phyloP scores from a whole-genome alignment of 2,329 filamentous ascomycete species.

The Talaromyces sp. region DNA sequence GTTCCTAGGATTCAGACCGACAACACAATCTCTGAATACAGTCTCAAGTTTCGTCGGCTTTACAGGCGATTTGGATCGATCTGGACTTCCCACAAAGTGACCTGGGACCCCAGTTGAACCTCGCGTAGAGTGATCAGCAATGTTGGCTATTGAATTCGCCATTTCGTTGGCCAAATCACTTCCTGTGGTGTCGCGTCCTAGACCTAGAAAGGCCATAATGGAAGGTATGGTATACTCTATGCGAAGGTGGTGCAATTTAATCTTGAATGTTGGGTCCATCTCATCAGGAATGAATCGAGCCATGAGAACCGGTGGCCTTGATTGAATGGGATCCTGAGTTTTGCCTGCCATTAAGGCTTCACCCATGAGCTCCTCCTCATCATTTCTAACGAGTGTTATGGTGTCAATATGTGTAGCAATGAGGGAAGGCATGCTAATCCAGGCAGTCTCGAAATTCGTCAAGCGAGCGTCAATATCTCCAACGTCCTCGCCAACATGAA shows the following conservation, averaged over 20 bases:
- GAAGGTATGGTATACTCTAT: conserved; percentile 89
- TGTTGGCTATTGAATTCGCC: conserved; percentile 75
- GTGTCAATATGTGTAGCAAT: conserved; percentile 74
- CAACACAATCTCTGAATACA: conserved; percentile 75
- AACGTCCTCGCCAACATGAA: conserved; percentile 69
- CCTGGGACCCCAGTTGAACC: conserved; percentile 6
- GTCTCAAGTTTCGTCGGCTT: conserved; percentile 61
- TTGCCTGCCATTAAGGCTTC: conserved; percentile 52
- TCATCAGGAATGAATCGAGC: conserved; percentile 90
- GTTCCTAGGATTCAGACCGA: conserved; percentile 82
- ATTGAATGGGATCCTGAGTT: conserved; percentile 16
- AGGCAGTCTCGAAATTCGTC: conserved; percentile 69
- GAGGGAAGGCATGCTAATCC: conserved; percentile 83
- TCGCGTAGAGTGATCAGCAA: conserved; percentile 57
- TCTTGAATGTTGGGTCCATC: conserved; percentile 84
- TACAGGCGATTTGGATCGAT: conserved; percentile 26
- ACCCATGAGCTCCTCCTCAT: conserved; percentile 71
- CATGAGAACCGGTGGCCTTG: conserved; percentile 69
- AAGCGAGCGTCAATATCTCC: conserved; percentile 65
- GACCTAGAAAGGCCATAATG: conserved; percentile 74
- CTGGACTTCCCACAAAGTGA: conserved; percentile 18
- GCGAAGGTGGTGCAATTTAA: conserved; percentile 81
- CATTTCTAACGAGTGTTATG: conserved; percentile 65
- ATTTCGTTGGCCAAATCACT: conserved; percentile 76
- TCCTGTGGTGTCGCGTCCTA: conserved; percentile 67